A percentile compares a stretch with the other conserved stretches of the same genome.
Evolutionary conservation across 2,329 filamentous ascomycete genomes (phyloP).

Genomic region (Coleophoma cylindrospora): DNA sequence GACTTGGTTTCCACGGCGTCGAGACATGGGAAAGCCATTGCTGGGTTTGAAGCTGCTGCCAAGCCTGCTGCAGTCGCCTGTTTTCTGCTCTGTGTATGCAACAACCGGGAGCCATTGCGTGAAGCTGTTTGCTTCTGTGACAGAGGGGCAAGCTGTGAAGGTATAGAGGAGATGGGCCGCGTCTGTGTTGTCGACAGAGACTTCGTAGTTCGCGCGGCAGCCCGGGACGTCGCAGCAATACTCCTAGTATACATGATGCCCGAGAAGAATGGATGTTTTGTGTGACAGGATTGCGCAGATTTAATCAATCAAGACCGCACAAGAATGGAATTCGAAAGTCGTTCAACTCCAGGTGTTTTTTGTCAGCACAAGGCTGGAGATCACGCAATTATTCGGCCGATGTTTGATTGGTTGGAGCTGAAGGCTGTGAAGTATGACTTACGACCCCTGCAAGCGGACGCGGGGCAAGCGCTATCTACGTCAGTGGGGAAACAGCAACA

Average conservation of each 20-base stretch:
- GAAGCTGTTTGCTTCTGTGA: neutral
- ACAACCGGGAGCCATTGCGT: conserved; percentile 12
- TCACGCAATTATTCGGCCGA: neutral
- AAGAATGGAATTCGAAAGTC: too few species aligned
- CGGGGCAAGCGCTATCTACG: neutral
- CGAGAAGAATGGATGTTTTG: neutral
- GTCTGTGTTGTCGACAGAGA: conserved; percentile 8
- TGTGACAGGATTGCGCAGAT: neutral
- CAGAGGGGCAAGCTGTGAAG: conserved; percentile 3
- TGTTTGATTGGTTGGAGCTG: neutral
- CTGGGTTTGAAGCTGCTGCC: conserved; percentile 63
- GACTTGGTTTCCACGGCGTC: conserved; percentile 79
- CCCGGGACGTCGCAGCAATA: conserved; percentile 14
- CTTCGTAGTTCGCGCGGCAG: conserved; percentile 9
- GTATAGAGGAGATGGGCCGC: conserved; percentile 10
- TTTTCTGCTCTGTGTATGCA: conserved; percentile 16
- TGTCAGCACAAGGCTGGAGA: neutral
- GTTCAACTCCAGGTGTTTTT: neutral
- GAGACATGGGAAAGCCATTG: conserved; percentile 85
- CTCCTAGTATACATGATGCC: conserved; percentile 19
- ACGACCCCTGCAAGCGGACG: neutral
- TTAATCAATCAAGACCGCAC: too few species aligned
- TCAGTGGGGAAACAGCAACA: neutral
- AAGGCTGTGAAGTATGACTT: too few species aligned
- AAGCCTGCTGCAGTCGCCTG: conserved; percentile 10